Conservation (phyloP, 1,139 yeast genomes). For the Ogataea hybrid region DNA sequence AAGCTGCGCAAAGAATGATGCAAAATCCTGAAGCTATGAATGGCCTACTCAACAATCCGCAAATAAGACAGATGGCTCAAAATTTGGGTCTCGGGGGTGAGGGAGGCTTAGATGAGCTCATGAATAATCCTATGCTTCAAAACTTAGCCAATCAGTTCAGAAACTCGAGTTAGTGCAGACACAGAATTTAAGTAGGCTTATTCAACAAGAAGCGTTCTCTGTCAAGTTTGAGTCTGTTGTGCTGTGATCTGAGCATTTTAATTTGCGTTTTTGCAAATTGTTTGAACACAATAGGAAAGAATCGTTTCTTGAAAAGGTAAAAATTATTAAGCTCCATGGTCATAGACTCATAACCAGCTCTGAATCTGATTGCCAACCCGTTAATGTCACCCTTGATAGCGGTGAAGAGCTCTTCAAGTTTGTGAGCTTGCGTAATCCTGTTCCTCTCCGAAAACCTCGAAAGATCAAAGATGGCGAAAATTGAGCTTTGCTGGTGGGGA, state of each 20-base stretch:
- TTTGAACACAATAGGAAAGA: constrained; percentile 39
- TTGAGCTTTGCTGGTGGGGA: too few relatives aligned
- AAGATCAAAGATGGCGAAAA: too few relatives aligned
- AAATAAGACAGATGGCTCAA: constrained; percentile 73
- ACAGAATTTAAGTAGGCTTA: not conserved
- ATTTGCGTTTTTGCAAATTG: constrained; percentile 34
- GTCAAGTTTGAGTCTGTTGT: not conserved
- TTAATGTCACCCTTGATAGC: too few relatives aligned
- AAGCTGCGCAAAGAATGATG: constrained; percentile 94
- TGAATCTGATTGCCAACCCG: constrained; percentile 21
- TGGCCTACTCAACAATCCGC: constrained; percentile 80
- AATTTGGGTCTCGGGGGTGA: constrained; percentile 49
- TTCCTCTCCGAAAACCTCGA: too few relatives aligned
- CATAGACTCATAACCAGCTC: constrained; percentile 51
- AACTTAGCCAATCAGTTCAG: constrained; percentile 61
- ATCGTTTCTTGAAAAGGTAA: constrained; percentile 46
- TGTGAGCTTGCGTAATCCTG: too few relatives aligned
- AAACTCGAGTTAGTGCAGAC: constrained; percentile 34
- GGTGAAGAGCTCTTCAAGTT: too few relatives aligned
- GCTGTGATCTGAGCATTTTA: constrained; percentile 18
- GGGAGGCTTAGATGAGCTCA: constrained; percentile 57
- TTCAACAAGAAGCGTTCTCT: not conserved
- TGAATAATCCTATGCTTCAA: constrained; percentile 78
- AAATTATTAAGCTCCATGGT: constrained; percentile 65
- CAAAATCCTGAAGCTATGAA: constrained; percentile 78